phyloP scores from a whole-genome alignment of 805 yeast species.

The Suhomyces sp. region DNA sequence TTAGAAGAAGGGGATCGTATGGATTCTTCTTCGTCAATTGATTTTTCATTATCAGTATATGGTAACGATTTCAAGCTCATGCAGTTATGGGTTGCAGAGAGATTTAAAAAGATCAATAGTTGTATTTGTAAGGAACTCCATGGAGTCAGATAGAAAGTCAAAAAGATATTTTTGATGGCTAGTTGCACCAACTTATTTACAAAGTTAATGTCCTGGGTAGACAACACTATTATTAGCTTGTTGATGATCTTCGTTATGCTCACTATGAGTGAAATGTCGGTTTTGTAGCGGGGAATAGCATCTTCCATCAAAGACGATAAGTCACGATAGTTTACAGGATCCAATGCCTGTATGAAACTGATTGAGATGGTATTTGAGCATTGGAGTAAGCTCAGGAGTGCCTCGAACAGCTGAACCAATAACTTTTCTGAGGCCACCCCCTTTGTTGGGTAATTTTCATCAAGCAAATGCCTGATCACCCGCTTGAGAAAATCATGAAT shows the following conservation, averaged over 20 bases:
- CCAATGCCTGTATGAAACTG: slow-evolving; percentile 16
- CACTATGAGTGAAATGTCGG: slow-evolving; percentile 23
- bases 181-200: slow-evolving; percentile 37
- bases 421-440: slow-evolving; percentile 17
- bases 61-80: slow-evolving; percentile 27
- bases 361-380: slow-evolving; percentile 17
- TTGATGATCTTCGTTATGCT: slow-evolving; percentile 43
- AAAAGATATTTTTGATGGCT: slow-evolving; percentile 32
- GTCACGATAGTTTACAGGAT: slow-evolving; percentile 15
- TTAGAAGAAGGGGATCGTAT: slow-evolving; percentile 1
- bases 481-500: slow-evolving; percentile 22
- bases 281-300: slow-evolving; percentile 15
- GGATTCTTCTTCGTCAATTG: slow-evolving; percentile 7
- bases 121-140: slow-evolving; percentile 44
- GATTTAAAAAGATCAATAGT: slow-evolving; percentile 42
- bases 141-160: slow-evolving; percentile 37
- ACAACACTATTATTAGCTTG: slow-evolving; percentile 38
- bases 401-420: slow-evolving; percentile 17
- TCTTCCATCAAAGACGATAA: slow-evolving; percentile 16
- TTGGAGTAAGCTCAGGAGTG: slow-evolving; percentile 21
- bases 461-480: slow-evolving; percentile 13
- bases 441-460: slow-evolving; percentile 5
- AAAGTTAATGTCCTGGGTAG: slow-evolving; percentile 37
- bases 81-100: slow-evolving; percentile 38
- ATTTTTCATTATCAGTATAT: background rate